Base-by-base conservation (phyloP, 768 basidiomycete genomes). In the Phylloporus rhodoxanthus region DNA sequence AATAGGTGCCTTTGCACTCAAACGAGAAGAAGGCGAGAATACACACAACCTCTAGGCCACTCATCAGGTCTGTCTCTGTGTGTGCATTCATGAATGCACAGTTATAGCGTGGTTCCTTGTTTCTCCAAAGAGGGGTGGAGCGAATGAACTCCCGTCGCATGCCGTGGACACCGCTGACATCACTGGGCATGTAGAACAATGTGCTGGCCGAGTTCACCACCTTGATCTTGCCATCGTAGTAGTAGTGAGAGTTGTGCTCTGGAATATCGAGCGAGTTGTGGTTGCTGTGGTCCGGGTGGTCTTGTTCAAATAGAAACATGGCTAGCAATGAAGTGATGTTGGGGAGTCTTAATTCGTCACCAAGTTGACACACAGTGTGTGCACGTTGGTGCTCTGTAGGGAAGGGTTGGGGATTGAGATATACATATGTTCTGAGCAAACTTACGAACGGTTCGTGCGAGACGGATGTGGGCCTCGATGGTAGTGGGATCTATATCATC, bases 131-230 rank as follows among this genome's bases (percentile, higher is more conserved):
- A 1, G 57, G 57, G 13, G 15, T 51, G 0, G 57, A 41, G 2
- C 57, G 52, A n/a, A 70, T 63, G 7, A 30, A 15, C 46, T 70
- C 61, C 0, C 30, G 23, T 5, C 47, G 48, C 66, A 70, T 67
- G 0, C 64, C 66, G 19, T 44, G 25, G 10, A 52, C 14, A 3
- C 63, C 61, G 33, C 55, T 57, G 3, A 50, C 43, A 14, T 70
- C 64, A 47, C 69, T 68, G 1, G 64, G 63, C 2, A 64, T 57
- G 49, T 55, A 63, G 34, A 59, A 70, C 2, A 23, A 52, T 3
- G 59, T 51, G 4, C 29, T 29, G 7, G 63, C 58, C 1, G 63
- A 67, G 37, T 60, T 57, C 40, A 50, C 62, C 14, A 69, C 54
- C 1, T 21, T 5, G 11, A 63, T 37, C 26, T 28, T 2, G 6